phyloP scores from a whole-genome alignment of 495 filamentous ascomycete species.

The Oidiodendron maius region DNA sequence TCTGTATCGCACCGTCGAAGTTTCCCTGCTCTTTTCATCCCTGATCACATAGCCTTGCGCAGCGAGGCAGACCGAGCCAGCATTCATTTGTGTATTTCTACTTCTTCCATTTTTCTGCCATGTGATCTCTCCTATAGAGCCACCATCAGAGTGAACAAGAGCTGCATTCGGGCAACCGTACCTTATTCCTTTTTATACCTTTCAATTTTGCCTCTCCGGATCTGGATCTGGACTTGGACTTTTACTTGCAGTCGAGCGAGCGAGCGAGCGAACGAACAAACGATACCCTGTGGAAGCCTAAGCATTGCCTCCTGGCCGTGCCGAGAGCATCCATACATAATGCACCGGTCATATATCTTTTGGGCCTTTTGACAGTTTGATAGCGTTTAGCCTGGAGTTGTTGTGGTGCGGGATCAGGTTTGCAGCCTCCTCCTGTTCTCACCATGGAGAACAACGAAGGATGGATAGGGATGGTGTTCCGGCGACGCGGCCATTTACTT shows the following conservation, averaged over 20 bases:
- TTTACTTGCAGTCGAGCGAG: background rate
- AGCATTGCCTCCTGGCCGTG: no score
- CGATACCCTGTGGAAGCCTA: no score
- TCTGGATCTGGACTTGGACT: background rate
- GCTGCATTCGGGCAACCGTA: background rate
- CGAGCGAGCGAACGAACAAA: no score
- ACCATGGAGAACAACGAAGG: background rate
- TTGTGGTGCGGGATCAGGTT: background rate
- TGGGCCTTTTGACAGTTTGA: conserved; percentile 1
- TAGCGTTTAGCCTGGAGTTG: conserved; percentile 4
- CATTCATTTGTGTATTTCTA: conserved; percentile 6
- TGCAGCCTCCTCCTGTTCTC: background rate
- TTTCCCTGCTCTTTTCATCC: background rate
- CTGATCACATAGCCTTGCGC: background rate
- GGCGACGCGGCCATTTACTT: conserved; percentile 5
- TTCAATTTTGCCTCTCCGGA: background rate
- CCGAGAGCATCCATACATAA: background rate
- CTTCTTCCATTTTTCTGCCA: background rate
- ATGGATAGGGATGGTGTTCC: background rate
- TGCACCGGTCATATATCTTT: background rate
- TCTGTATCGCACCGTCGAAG: no score
- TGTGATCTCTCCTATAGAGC: background rate
- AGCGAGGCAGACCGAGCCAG: background rate
- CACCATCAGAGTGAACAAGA: conserved; percentile 1
- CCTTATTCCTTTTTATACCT: background rate